Base-by-base conservation (phyloP, 805 yeast species). In the Candida maesae region DNA sequence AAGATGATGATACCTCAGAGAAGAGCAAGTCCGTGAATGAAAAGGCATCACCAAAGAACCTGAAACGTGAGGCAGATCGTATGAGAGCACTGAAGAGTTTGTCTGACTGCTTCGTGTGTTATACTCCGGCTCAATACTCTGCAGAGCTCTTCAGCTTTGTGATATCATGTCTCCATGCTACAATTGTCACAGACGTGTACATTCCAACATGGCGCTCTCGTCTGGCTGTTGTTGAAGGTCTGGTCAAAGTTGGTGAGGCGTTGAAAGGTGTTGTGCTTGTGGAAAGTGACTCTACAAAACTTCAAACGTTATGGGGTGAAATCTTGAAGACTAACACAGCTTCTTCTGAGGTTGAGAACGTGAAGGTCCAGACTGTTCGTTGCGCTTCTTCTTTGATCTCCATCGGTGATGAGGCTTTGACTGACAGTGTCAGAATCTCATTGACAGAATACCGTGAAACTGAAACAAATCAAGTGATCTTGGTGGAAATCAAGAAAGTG, bases 131-230 rank as follows among this genome's bases (percentile, higher is more conserved):
- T 5, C 39, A 32, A 2, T 48, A 53, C 35, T 43, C 56, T 18
- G 19, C 25, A 6, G 51, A 44, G 0, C 35, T 63, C 11, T 36
- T 66, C 3, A 23, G 44, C 1, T 66, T 70, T 43, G 56, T 67
- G n/a, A n/a, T n/a, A n/a, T n/a, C n/a, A n/a, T 2, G 65, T 45
- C 47, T 51, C 10, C 33, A 56, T n/a, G n/a, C n/a, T n/a, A 69
- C 57, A 62, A 58, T 21, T 45, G 56, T 39, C 34, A 58, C 38
- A 39, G 36, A 17, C 34, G 61, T 25, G 38, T 55, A 52, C 29
- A 51, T 66, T 1, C 64, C 65, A 37, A 74, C 86, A 1, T 84
- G 91, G 91, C 71, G 83, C 50, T 68, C 81, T 2, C 77, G 78
- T 49, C 44, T 71, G 2, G 67, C 70, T 1, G 61, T 64, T 15